Evolutionary conservation across 306 rosid genomes (phyloP), one percentile per base, ranked within the genome.

Genomic region (Pyrus betulifolia): DNA sequence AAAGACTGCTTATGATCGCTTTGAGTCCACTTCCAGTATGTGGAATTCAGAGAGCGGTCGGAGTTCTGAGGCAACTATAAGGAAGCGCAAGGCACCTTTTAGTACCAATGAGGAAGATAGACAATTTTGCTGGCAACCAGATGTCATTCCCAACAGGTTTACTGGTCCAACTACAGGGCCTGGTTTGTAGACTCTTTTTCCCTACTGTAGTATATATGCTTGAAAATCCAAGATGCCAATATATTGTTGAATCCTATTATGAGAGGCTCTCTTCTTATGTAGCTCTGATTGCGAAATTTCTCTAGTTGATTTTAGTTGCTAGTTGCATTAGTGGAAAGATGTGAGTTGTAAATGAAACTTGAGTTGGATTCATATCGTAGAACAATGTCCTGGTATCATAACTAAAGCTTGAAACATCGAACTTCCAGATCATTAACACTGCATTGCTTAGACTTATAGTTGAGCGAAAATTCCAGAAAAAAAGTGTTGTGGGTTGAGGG

Each of bases 121-220:
- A 84, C 87, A 84, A 81, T 95, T 90, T 95, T 89, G 89, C 84
- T 85, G 87, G 89, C 87, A 83, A 68, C 81, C 86, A 74, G 91
- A 84, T 80, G 90, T 82, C 82, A 88, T 96, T 85, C 90, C 92
- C 87, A 81, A 88, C 84, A 85, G 77, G 86, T 88, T 82, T 79
- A 75, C 79, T 67, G 85, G 88, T 78, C 83, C 69, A 84, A 85
- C 55, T 82, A 66, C 76, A 68, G 69, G 91, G 85, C 86, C 90
- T 86, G 92, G 96, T 93, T 92, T 84, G 89, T 96, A 89, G 91
- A 81, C 81, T 75, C 85, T 81, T 86, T 81, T 86, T 81, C 69
- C 76, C 72, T 83, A 81, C 76, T 81, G 90, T 85, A 84, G 84
- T 73, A 80, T 82, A 82, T 82, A 76, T 86, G 86, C 82, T 86